Evolutionary conservation across 805 yeast species (phyloP).

Genomic region (Pichia scutulata): DNA sequence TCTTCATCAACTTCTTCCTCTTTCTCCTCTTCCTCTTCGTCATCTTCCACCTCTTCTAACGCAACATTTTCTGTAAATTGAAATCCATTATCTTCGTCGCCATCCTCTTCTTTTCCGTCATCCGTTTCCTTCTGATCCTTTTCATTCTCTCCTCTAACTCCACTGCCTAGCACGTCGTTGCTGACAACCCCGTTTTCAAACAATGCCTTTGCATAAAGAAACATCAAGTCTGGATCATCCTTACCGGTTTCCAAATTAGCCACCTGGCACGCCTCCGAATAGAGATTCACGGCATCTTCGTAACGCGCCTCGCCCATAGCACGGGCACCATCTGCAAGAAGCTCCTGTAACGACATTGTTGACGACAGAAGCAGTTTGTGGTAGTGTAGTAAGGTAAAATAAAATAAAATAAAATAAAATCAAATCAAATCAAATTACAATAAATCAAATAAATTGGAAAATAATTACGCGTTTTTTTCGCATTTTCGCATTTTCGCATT

Average conservation of each 20-base stretch:
- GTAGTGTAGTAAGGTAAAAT: too few species aligned
- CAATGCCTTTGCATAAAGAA: slow-evolving; percentile 70
- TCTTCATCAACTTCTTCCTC: slow-evolving; percentile 19
- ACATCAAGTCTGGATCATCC: slow-evolving; percentile 67
- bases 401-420: too few species aligned
- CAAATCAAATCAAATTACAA: too few species aligned
- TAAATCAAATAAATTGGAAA: too few species aligned
- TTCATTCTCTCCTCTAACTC: slow-evolving; percentile 18
- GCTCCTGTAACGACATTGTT: slow-evolving; percentile 10
- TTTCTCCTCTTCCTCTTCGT: slow-evolving; percentile 21
- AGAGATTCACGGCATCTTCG: slow-evolving; percentile 60
- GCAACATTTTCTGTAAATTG: neutral
- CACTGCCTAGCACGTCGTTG: slow-evolving; percentile 63
- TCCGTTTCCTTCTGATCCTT: slow-evolving; percentile 8
- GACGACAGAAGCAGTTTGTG: too few species aligned
- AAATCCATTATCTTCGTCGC: slow-evolving; percentile 25
- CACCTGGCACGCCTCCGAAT: slow-evolving; percentile 65
- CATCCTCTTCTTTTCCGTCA: slow-evolving; percentile 1
- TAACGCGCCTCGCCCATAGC: slow-evolving; percentile 56
- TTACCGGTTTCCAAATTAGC: slow-evolving; percentile 44
- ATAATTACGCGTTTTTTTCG: too few species aligned
- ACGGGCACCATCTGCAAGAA: slow-evolving; percentile 56
- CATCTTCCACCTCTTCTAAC: slow-evolving; percentile 24
- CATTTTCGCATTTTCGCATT: neutral
- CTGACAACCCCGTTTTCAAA: slow-evolving; percentile 69